Evolutionary conservation across 768 basidiomycete species (phyloP).

Genomic region (Holtermannia corniformis): DNA sequence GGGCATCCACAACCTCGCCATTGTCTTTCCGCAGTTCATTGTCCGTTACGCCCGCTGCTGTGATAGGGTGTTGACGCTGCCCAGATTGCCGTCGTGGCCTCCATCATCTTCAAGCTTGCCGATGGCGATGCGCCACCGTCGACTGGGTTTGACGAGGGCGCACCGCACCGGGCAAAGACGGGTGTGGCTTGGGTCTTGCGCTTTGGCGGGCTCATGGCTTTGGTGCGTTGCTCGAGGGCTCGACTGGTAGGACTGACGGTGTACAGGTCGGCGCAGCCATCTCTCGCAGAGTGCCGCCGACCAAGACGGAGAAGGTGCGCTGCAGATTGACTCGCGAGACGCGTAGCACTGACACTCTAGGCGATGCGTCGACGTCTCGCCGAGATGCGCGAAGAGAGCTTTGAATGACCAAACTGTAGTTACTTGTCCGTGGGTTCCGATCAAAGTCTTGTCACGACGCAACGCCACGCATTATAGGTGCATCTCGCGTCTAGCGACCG

Average conservation of each 20-base stretch:
- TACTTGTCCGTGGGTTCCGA: no score
- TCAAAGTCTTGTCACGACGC: no score
- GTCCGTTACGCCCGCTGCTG: constrained; percentile 47
- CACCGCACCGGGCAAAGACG: constrained; percentile 61
- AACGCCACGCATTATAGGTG: no score
- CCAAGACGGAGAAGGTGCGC: constrained; percentile 67
- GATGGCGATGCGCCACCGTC: constrained; percentile 49
- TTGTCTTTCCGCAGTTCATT: constrained; percentile 88
- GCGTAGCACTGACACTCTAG: constrained; percentile 1
- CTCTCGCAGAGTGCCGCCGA: constrained; percentile 74
- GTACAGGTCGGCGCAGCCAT: constrained; percentile 59
- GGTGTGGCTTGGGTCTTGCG: constrained; percentile 91
- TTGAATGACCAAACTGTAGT: no score
- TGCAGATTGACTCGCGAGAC: neutral
- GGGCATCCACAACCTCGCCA: constrained; percentile 89
- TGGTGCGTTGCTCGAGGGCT: constrained; percentile 43
- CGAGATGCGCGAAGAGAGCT: constrained; percentile 61
- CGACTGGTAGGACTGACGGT: neutral
- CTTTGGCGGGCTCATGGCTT: constrained; percentile 78
- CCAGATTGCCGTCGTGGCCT: constrained; percentile 76
- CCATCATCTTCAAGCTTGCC: constrained; percentile 70
- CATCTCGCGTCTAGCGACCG: no score
- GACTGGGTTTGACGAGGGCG: constrained; percentile 47
- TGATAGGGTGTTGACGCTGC: constrained; percentile 4
- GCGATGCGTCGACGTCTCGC: constrained; percentile 71